Base-by-base conservation (phyloP, 176 grass and related monocot species). In the Areca catechu region DNA sequence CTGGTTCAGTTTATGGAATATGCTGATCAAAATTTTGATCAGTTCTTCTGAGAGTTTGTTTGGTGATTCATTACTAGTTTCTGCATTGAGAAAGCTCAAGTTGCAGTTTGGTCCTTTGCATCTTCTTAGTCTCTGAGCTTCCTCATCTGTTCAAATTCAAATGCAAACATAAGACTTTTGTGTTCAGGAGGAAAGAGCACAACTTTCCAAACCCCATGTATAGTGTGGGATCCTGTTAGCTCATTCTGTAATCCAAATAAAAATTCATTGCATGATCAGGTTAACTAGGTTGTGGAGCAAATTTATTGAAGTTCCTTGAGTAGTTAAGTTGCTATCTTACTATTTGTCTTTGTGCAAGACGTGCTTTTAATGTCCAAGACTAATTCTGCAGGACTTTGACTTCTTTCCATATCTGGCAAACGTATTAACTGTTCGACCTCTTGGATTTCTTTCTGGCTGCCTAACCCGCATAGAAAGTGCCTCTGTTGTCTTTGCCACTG, bases 41-140 rank as follows among this genome's bases (percentile, higher is more conserved):
- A 97, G 66, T 21, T 91, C 81, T 69, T 97, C 87, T 0, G 93
- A 85, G 7, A 97, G 58, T 62, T 85, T 91, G 69, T 84, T 97
- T 59, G 87, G 65, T 47, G 70, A 53, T 49, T 24, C 43, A n/a
- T 60, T 15, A 59, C 77, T 69, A 54, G 60, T 64, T 53, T 80
- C 82, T 69, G 74, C 55, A 4, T 75, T 57, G 0, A 50, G 18
- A 0, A 52, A 54, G 5, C 7, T 62, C 16, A 61, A 24, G 5
- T 15, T 49, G 19, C 65, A 74, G 0, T 58, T 67, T 4, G 83
- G 67, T 69, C 53, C 74, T 63, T 73, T 83, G 64, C 63, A 65
- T 27, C 77, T 81, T 56, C 60, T 61, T 1, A 5, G 52, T 22
- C 65, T 71, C 57, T 76, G 75, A 16, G 2, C 2, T 19, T 85